Evolutionary conservation across 2,329 filamentous ascomycete species (phyloP), one percentile per base, ranked within the genome.

Genomic region (Penicillium janthinellum): DNA sequence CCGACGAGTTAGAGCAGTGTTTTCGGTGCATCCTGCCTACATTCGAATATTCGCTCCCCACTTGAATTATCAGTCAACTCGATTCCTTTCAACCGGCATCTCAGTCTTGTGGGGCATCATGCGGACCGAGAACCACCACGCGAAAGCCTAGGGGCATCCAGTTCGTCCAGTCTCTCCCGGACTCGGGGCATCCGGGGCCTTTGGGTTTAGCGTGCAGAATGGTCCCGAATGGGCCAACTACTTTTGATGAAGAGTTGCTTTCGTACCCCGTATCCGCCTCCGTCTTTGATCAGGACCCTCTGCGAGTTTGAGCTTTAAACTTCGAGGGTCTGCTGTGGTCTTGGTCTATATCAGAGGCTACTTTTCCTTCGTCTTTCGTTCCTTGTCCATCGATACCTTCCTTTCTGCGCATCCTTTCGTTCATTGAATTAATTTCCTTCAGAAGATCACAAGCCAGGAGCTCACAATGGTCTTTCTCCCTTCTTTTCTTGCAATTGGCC

Each of bases 401-500:
- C 5, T n/a, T 50, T 20, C 17, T 37, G 17, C 47, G 11, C 42
- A 3, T 39, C 41, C 31, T 22, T 59, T 62, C 42, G 15, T 42
- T 54, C 22, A 22, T 50, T 39, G 41, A 22, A 39, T 39, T 6
- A 31, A 25, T 15, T 52, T 52, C 17, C n/a, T 39, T 52, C 10
- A 31, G 4, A 34, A 17, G 17, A 28, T 12, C 45, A 38, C 37
- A 25, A n/a, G 17, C 28, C 31, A 37, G 31, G 14, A 11, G n/a
- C 37, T 59, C 50, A 54, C 44, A n/a, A 65, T 60, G 57, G 48
- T 65, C 42, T 48, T 41, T 35, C 12, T 44, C n/a, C 37, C 52
- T 34, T 38, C 57, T 17, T 39, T 64, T 12, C 47, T 66, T 44
- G 62, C 62, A 60, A 59, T 66, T 39, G 64, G 69, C 59, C 67